A percentile compares a stretch with the other conserved stretches of the same genome.
Evolutionary conservation across 2,329 filamentous ascomycete species (phyloP).

Genomic region (Capronia americana): DNA sequence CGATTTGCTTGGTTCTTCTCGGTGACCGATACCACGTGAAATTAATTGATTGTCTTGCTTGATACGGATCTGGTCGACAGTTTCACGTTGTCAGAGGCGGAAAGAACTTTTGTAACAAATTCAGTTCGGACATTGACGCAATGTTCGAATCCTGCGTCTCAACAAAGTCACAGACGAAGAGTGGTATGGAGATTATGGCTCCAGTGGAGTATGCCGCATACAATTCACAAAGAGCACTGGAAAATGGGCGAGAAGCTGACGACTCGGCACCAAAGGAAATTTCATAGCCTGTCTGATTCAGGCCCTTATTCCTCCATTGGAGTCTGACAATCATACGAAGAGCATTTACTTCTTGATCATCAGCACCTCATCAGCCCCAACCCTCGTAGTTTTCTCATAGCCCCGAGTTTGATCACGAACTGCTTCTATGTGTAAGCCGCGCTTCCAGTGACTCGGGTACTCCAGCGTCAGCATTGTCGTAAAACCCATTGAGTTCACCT

Average conservation of each 20-base stretch:
- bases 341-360: constrained; percentile 7
- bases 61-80: too few species aligned
- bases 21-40: too few species aligned
- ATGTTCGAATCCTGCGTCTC: too few species aligned
- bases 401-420: background rate
- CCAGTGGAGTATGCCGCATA: too few species aligned
- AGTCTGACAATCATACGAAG: background rate
- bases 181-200: background rate
- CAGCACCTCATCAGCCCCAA: constrained; percentile 5
- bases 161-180: too few species aligned
- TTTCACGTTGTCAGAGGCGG: too few species aligned
- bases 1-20: too few species aligned
- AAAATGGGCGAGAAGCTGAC: background rate
- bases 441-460: background rate
- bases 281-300: background rate
- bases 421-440: background rate
- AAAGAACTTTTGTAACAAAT: too few species aligned
- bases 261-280: background rate
- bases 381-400: background rate
- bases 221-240: background rate
- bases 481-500: background rate
- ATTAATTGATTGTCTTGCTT: too few species aligned
- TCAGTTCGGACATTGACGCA: too few species aligned
- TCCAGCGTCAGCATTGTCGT: background rate
- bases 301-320: background rate